Conservation (phyloP, 129 eudicot genomes). For the Tagetes erecta region DNA sequence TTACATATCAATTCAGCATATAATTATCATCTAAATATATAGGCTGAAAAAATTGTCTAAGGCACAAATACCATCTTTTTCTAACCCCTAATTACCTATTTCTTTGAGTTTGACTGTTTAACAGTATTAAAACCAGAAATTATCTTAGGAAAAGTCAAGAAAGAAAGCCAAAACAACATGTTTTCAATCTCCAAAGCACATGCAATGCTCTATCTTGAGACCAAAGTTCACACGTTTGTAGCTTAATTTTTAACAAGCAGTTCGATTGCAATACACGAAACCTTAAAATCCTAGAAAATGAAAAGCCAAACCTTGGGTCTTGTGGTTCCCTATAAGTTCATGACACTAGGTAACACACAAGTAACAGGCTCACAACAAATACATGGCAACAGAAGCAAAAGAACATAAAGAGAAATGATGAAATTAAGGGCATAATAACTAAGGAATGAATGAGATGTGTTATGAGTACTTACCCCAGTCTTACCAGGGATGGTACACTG, state of each 20-base stretch:
- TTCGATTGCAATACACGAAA: not conserved
- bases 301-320: not conserved
- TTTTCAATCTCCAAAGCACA: not conserved
- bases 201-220: not conserved
- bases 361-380: constrained; percentile 6
- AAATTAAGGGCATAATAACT: not conserved
- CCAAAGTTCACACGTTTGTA: not conserved
- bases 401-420: not conserved
- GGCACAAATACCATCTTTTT: not conserved
- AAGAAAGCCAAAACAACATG: not conserved
- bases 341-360: not conserved
- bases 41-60: not conserved
- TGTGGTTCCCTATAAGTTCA: not conserved
- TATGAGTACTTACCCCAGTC: constrained; percentile 53
- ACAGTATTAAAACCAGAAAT: not conserved
- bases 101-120: not conserved
- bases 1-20: not conserved
- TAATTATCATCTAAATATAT: not conserved
- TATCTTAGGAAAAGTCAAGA: not conserved
- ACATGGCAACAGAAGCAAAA: not conserved
- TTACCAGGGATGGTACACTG: constrained; percentile 81
- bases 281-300: not conserved
- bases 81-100: not conserved
- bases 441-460: constrained; percentile 13
- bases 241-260: not conserved